Evolutionary conservation across 2,329 filamentous ascomycete species (phyloP), one percentile per base, ranked within the genome.

Genomic region (Emydomyces testavorans): DNA sequence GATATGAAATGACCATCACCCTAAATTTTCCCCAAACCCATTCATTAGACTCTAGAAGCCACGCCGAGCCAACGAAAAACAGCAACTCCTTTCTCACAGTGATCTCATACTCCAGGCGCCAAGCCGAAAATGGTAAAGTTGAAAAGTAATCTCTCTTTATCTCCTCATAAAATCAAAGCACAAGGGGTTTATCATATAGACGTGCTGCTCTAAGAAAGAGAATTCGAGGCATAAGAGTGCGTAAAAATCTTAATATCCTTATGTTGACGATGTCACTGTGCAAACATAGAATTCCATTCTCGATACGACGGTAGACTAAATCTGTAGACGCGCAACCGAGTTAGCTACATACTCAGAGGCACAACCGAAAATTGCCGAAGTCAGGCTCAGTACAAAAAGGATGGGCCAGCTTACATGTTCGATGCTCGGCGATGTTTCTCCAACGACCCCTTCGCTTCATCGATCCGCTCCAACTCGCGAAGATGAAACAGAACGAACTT

Each of bases 381-480:
- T 24, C 6, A 15, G 13, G 8, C 11, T 16, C 2, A 6, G 5
- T 23, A 20, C n/a, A 18, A 15, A 20, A 6, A 26, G 8, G 28
- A 42, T n/a, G 32, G 18, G 20, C 20, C 28, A 26, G 39, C 50
- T 49, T 42, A 51, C 54, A 38, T 46, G 29, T 10, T 49, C 24
- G 31, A 41, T 45, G 28, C 49, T 20, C 15, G 36, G 23, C 16
- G 35, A 21, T 21, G 28, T 18, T 18, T 35, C n/a, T 18, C 20
- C 24, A 52, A 18, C 26, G 29, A 3, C 13, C 31, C 31, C 37
- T 48, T 53, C 16, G 47, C 15, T 20, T 44, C 29, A n/a, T 53
- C 53, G 47, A 60, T 58, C 16, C 58, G 46, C 13, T 54, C 53
- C 37, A 61, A 49, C 45, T 60, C 54, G 6, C 52, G 38, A 13